These are phyloP conservation scores for Phalaenopsis hybrid DNA, from an alignment of 116 monocot genomes.

Conservation along the genomic window DNA sequence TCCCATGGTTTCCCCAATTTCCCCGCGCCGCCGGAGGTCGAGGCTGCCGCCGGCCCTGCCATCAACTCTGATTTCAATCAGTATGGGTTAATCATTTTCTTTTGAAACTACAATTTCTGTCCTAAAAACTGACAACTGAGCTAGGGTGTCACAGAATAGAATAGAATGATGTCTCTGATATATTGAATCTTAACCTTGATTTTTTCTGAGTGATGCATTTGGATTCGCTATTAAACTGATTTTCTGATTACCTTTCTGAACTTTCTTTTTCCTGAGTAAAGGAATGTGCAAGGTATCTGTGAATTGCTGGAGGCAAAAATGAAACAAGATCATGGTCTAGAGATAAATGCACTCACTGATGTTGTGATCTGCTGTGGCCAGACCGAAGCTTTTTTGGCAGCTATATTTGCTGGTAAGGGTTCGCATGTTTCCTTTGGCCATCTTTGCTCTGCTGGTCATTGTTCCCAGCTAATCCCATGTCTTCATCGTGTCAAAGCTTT, in stretches of 20 bases:
- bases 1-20: slow-evolving; percentile 90
- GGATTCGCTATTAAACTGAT: too few species aligned
- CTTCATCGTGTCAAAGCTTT: neutral
- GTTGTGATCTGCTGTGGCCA: slow-evolving; percentile 78
- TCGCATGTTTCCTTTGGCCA: neutral
- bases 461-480: neutral
- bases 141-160: too few species aligned
- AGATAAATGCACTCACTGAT: slow-evolving; percentile 57
- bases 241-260: neutral
- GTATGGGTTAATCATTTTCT: slow-evolving; percentile 43
- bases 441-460: neutral
- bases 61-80: slow-evolving; percentile 68
- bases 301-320: slow-evolving; percentile 44
- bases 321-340: slow-evolving; percentile 51
- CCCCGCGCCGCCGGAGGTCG: slow-evolving; percentile 61
- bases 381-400: slow-evolving; percentile 80
- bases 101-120: neutral
- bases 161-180: too few species aligned
- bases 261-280: slow-evolving; percentile 15
- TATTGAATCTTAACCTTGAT: neutral
- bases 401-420: slow-evolving; percentile 65
- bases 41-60: slow-evolving; percentile 62
- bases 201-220: neutral
- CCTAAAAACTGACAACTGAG: neutral
- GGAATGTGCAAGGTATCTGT: slow-evolving; percentile 88